Conservation (phyloP, 2,329 filamentous ascomycete genomes). For the Alternaria angustiovoidea region DNA sequence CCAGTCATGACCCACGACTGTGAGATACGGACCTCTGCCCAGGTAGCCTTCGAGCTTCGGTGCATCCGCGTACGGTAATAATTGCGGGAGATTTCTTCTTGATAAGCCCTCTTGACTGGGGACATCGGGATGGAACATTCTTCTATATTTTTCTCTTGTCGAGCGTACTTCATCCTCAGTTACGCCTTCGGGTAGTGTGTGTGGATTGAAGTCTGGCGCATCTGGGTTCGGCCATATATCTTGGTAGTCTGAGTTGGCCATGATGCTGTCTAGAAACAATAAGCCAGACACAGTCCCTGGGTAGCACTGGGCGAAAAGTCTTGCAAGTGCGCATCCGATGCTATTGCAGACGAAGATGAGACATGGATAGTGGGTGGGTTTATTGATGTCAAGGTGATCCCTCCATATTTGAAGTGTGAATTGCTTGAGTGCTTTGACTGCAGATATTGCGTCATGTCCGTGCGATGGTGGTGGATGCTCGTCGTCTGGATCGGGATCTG, state of each 20-base stretch:
- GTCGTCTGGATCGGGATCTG: conserved; percentile 56
- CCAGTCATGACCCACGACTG: conserved; percentile 64
- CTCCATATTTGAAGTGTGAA: conserved; percentile 53
- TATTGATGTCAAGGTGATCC: conserved; percentile 43
- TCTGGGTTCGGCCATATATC: conserved; percentile 66
- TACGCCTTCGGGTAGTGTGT: conserved; percentile 53
- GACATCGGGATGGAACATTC: conserved; percentile 60
- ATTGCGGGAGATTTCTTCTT: conserved; percentile 53
- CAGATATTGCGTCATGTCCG: conserved; percentile 59
- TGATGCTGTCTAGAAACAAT: conserved; percentile 65
- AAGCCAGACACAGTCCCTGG: conserved; percentile 57
- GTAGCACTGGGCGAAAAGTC: conserved; percentile 61
- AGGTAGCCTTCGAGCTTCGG: conserved; percentile 53
- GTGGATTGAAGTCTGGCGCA: conserved; percentile 54
- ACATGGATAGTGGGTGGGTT: conserved; percentile 42
- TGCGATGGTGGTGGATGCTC: conserved; percentile 47
- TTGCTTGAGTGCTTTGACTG: conserved; percentile 56
- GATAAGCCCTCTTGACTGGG: conserved; percentile 61
- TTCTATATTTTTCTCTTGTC: conserved; percentile 48
- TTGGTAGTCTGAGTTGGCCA: conserved; percentile 65
- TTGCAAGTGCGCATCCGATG: conserved; percentile 62
- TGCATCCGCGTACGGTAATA: conserved; percentile 56
- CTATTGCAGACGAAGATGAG: conserved; percentile 61
- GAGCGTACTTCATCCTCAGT: conserved; percentile 45
- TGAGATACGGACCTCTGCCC: conserved; percentile 53